Conservation (phyloP, 2,329 filamentous ascomycete genomes). For the Elsinoe fawcettii region DNA sequence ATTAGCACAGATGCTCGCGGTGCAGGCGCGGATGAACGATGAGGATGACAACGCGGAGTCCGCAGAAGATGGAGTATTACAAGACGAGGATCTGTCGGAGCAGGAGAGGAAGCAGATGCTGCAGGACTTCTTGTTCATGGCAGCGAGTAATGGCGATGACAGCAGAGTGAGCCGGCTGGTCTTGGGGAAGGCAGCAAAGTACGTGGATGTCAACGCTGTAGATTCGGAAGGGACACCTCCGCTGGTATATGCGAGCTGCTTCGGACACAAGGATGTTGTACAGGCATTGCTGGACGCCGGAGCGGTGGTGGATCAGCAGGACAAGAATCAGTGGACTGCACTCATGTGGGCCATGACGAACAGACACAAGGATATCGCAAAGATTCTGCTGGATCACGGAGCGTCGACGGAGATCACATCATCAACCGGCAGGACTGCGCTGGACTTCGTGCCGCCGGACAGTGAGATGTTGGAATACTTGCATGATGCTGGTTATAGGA, state of each 20-base stretch:
- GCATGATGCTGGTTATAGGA: constrained; percentile 86
- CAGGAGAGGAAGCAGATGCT: constrained; percentile 73
- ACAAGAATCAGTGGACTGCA: constrained; percentile 93
- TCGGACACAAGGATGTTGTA: constrained; percentile 88
- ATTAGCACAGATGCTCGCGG: constrained; percentile 91
- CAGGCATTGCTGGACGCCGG: constrained; percentile 75
- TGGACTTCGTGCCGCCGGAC: constrained; percentile 90
- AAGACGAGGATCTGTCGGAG: constrained; percentile 63
- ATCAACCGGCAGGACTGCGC: constrained; percentile 83
- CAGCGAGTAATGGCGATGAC: constrained; percentile 90
- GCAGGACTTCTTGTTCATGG: constrained; percentile 87
- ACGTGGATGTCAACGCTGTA: constrained; percentile 75
- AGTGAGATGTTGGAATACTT: constrained; percentile 96
- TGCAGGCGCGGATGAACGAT: constrained; percentile 79
- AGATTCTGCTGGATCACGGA: constrained; percentile 82
- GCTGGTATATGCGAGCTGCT: constrained; percentile 95
- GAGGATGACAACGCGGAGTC: constrained; percentile 55
- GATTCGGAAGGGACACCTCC: constrained; percentile 96
- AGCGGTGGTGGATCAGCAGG: constrained; percentile 83
- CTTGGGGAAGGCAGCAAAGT: constrained; percentile 62
- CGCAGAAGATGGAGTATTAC: constrained; percentile 71
- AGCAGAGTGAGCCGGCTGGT: constrained; percentile 71
- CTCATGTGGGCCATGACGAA: constrained; percentile 99
- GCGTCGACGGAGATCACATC: constrained; percentile 96
- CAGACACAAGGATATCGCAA: constrained; percentile 90